A percentile compares a stretch with the other conserved stretches of the same genome.
Evolutionary conservation across 2,329 filamentous ascomycete species (phyloP).

Genomic region (Fusarium chaquense): DNA sequence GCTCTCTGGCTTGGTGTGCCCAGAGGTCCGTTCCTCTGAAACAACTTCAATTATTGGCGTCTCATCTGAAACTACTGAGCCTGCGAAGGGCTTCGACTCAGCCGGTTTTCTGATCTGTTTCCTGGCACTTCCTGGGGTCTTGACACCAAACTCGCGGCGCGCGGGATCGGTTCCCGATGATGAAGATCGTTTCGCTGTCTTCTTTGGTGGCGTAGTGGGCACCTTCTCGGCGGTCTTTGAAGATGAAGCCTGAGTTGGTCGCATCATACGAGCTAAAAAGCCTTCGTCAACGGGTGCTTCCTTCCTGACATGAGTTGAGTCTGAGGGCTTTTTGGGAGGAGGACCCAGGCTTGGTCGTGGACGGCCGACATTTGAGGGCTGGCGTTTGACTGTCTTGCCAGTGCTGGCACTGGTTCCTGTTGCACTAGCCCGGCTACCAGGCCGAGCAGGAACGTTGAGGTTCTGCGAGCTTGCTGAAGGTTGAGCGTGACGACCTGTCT

Average conservation of each 20-base stretch:
- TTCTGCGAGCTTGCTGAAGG: constrained; percentile 53
- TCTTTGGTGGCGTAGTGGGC: constrained; percentile 63
- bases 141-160: constrained; percentile 44
- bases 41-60: constrained; percentile 7
- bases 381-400: constrained; percentile 56
- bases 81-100: constrained; percentile 11
- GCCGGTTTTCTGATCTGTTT: constrained; percentile 27
- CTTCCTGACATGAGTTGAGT: constrained; percentile 57
- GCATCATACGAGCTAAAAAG: constrained; percentile 85
- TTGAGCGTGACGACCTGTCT: constrained; percentile 53
- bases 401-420: constrained; percentile 39
- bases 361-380: constrained; percentile 60
- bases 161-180: constrained; percentile 37
- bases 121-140: constrained; percentile 43
- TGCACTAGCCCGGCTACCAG: constrained; percentile 61
- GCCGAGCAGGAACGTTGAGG: constrained; percentile 53
- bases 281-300: constrained; percentile 72
- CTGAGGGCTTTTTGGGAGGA: constrained; percentile 65
- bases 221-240: constrained; percentile 75
- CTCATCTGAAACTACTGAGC: constrained; percentile 20
- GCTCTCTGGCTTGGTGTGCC: constrained; percentile 14
- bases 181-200: constrained; percentile 45
- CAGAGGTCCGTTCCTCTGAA: constrained; percentile 12
- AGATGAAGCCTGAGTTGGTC: constrained; percentile 77
- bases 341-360: constrained; percentile 67